A percentile compares a stretch with the other conserved stretches of the same genome.
These are phyloP conservation scores for Biancaea sappan DNA, from an alignment of 306 rosid genomes.

Conservation along the genomic window DNA sequence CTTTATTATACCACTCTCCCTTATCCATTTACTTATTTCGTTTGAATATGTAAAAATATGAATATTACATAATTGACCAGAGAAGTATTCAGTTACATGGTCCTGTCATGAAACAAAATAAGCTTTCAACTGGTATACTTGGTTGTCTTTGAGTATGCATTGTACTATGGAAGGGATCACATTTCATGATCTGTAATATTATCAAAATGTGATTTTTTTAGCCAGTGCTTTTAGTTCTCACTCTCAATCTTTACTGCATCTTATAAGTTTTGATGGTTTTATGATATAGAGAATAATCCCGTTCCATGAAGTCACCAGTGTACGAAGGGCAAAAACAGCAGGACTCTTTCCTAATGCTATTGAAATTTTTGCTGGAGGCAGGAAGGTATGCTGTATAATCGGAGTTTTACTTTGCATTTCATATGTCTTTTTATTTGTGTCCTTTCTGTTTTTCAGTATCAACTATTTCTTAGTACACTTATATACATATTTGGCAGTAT, in stretches of 20 bases:
- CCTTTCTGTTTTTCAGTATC: conserved; percentile 21
- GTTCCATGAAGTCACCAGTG: conserved; percentile 72
- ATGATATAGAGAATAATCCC: conserved; percentile 84
- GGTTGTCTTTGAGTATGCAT: conserved; percentile 19
- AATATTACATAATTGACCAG: background rate
- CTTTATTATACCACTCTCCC: background rate
- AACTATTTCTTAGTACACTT: conserved; percentile 34
- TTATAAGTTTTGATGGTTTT: conserved; percentile 24
- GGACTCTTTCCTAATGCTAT: conserved; percentile 97
- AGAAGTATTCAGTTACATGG: background rate
- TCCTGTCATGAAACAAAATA: background rate
- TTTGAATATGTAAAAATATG: background rate
- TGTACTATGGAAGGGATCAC: conserved; percentile 5
- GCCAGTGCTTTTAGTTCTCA: conserved; percentile 19
- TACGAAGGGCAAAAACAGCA: conserved; percentile 92
- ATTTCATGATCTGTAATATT: conserved; percentile 23
- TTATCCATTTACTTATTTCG: background rate
- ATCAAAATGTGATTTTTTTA: background rate
- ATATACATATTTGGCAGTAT: conserved; percentile 60
- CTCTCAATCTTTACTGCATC: conserved; percentile 4
- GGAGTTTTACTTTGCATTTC: conserved; percentile 23
- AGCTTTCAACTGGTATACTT: background rate
- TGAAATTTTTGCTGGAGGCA: conserved; percentile 70
- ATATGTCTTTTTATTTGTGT: conserved; percentile 25
- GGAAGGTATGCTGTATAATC: conserved; percentile 58